phyloP scores from a whole-genome alignment of 495 filamentous ascomycete genomes.

The Xylaria nigripes region DNA sequence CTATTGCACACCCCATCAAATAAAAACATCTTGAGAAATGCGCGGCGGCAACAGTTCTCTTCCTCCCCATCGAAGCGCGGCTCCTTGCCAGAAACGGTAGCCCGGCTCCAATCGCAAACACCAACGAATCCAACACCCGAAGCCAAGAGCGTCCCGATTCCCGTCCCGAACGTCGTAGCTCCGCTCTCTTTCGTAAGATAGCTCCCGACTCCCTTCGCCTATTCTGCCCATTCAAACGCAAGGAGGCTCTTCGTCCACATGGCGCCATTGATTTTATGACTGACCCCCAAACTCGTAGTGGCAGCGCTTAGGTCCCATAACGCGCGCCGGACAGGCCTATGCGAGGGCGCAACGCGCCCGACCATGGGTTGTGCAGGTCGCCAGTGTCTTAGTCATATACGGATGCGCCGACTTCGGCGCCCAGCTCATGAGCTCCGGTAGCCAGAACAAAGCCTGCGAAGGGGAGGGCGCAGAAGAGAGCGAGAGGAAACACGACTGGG shows the following conservation, averaged over 20 bases:
- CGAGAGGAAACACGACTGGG: constrained; percentile 57
- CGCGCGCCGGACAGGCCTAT: constrained; percentile 60
- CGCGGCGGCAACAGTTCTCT: constrained; percentile 4
- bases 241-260: not conserved
- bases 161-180: constrained; percentile 36
- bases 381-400: constrained; percentile 68
- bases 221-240: not conserved
- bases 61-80: not conserved
- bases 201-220: not conserved
- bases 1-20: not conserved
- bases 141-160: constrained; percentile 25
- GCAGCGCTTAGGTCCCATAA: constrained; percentile 48
- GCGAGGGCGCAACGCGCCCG: constrained; percentile 57
- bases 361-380: constrained; percentile 71
- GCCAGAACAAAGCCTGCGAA: not conserved
- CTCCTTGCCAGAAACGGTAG: not conserved
- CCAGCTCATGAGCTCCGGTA: constrained; percentile 44
- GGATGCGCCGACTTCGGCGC: constrained; percentile 72
- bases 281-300: constrained; percentile 19
- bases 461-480: not conserved
- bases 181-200: not conserved
- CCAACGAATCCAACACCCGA: not conserved
- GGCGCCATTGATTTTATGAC: not conserved
- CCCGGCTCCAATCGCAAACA: not conserved
- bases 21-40: not conserved